Evolutionary conservation across 176 grass and related monocot genomes (phyloP).

Genomic region (Eleusine coracana): DNA sequence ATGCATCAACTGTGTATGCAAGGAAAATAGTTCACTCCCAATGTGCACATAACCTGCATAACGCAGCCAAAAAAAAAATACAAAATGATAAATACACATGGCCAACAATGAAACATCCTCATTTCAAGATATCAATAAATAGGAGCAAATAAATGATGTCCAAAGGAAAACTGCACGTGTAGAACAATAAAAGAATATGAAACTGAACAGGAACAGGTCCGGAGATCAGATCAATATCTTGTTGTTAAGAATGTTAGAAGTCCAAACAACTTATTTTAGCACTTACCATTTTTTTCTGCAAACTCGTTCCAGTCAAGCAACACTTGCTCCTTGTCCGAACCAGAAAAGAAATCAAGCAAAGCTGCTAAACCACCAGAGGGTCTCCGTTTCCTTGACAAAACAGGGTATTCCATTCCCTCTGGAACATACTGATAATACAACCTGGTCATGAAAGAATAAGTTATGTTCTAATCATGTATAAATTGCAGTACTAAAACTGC

Average conservation of each 20-base stretch:
- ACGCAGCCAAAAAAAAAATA: conserved; percentile 24
- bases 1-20: conserved; percentile 88
- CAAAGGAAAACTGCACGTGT: conserved; percentile 12
- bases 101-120: conserved; percentile 14
- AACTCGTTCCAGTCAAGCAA: conserved; percentile 90
- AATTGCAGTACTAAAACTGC: not conserved
- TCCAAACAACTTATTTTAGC: conserved; percentile 4
- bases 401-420: conserved; percentile 79
- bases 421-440: conserved; percentile 89
- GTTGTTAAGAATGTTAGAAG: conserved; percentile 35
- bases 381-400: conserved; percentile 68
- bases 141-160: conserved; percentile 18
- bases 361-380: conserved; percentile 42
- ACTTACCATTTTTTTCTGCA: conserved; percentile 73
- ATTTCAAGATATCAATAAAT: conserved; percentile 15
- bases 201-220: conserved; percentile 7
- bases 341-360: conserved; percentile 61
- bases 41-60: conserved; percentile 91
- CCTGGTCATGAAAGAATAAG: conserved; percentile 52
- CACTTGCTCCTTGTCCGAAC: conserved; percentile 61
- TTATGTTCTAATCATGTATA: not conserved
- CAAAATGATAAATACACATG: conserved; percentile 26
- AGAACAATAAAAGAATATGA: conserved; percentile 24
- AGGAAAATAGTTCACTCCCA: conserved; percentile 80
- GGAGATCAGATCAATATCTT: not conserved